Percentiles rank a stretch among this genome's conserved stretches.
These are phyloP conservation scores for Leccinum arenicola DNA, from an alignment of 768 basidiomycete genomes.

Conservation along the genomic window DNA sequence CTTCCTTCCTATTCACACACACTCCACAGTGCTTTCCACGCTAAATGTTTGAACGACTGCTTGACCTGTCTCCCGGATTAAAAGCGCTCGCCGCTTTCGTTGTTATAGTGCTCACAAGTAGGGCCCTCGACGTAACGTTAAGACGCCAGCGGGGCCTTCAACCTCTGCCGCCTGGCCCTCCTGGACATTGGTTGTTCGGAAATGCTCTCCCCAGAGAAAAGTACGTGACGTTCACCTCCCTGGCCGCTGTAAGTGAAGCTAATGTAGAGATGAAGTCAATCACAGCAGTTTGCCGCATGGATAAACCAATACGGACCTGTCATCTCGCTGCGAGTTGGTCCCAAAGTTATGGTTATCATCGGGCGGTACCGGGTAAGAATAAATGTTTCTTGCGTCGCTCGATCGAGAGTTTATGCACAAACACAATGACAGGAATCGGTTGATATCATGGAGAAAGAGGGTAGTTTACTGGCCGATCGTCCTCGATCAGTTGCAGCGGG, in stretches of 20 bases:
- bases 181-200: slow-evolving; percentile 34
- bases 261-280: slow-evolving; percentile 17
- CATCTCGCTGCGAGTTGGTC: slow-evolving; percentile 53
- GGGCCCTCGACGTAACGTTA: slow-evolving; percentile 8
- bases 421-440: slow-evolving; percentile 46
- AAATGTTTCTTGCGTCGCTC: background rate
- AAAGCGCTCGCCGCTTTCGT: slow-evolving; percentile 21
- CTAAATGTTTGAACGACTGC: slow-evolving; percentile 9
- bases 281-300: slow-evolving; percentile 54
- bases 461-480: slow-evolving; percentile 53
- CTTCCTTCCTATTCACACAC: background rate
- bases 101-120: slow-evolving; percentile 15
- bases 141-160: slow-evolving; percentile 15
- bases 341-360: slow-evolving; percentile 30
- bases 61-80: slow-evolving; percentile 6
- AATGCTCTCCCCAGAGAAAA: slow-evolving; percentile 26
- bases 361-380: slow-evolving; percentile 36
- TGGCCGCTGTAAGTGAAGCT: background rate
- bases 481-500: slow-evolving; percentile 57
- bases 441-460: slow-evolving; percentile 67
- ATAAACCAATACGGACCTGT: slow-evolving; percentile 60
- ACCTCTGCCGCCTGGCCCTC: slow-evolving; percentile 30
- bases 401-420: background rate
- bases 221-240: slow-evolving; percentile 11
- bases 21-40: background rate